Evolutionary conservation across 495 filamentous ascomycete species (phyloP), one percentile per base, ranked within the genome.

Genomic region (Talaromyces ruber): DNA sequence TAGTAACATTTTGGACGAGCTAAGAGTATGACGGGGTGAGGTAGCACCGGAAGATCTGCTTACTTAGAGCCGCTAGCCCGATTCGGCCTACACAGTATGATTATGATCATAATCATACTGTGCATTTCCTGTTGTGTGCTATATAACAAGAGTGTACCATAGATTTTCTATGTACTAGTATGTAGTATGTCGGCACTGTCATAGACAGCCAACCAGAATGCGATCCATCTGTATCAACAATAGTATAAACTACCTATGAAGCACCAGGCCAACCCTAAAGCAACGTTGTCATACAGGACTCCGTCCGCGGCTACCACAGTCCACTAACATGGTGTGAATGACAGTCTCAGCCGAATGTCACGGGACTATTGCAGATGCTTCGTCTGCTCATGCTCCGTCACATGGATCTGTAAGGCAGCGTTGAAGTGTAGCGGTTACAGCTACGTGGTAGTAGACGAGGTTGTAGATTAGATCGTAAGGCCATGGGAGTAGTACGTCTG

Each of bases 1-100:
- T 59, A 45, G 29, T 59, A 37, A 59, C 29, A 59, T 59, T 37
- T 30, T 45, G 14, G 29, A n/a, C n/a, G n/a, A 37, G 26, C n/a
- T 39, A 39, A 39, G 34, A 39, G 30, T 59, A 59, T 57, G 54
- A 57, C 54, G 29, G 29, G 54, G n/a, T 57, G 54, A 57, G 54
- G 54, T 57, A 57, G 54, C 54, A 57, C 11, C 26, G 54, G 54
- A 25, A 18, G 43, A 47, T 47, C 43, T 47, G 39, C 39, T 45
- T 8, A 37, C 28, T 3, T 3, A 37, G 34, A 6, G 39, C 16
- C 6, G 39, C 43, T 47, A 47, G 18, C 43, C 43, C 18, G 18
- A 47, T 47, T 47, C 43, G 43, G 43, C 43, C n/a, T 4, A 32
- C 30, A 4, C 30, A 32, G 5, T 18, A 7, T 45, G 16, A 18